Conservation (phyloP, 306 rosid genomes). For the Lablab purpureus region DNA sequence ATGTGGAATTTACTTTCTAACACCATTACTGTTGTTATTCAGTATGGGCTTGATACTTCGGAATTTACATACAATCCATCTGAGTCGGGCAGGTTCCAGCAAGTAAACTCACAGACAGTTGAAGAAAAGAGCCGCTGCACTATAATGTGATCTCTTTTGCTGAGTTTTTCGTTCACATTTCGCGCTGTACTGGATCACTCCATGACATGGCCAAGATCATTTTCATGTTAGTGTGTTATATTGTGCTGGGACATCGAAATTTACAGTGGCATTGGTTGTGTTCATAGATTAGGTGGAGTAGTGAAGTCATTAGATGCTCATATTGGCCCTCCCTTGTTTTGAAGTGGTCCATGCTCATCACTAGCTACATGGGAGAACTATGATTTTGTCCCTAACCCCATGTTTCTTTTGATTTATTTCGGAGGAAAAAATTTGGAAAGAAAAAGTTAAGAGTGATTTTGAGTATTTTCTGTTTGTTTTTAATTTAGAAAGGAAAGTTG, state of each 20-base stretch:
- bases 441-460: too few species aligned
- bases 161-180: conserved; percentile 50
- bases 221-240: conserved; percentile 44
- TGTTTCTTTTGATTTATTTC: too few species aligned
- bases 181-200: conserved; percentile 48
- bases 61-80: conserved; percentile 97
- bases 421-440: too few species aligned
- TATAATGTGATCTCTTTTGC: conserved; percentile 71
- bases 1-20: conserved; percentile 35
- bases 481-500: too few species aligned
- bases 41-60: conserved; percentile 96
- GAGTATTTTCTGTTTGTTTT: too few species aligned
- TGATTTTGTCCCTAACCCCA: conserved; percentile 5
- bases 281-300: conserved; percentile 26
- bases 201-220: conserved; percentile 41
- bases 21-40: conserved; percentile 43
- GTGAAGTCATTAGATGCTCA: conserved; percentile 24
- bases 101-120: conserved; percentile 71
- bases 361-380: not conserved
- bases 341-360: not conserved
- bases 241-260: conserved; percentile 32
- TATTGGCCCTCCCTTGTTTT: not conserved
- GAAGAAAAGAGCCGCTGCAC: conserved; percentile 94
- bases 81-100: conserved; percentile 82
- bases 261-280: conserved; percentile 2